Evolutionary conservation across 1,139 yeast species (phyloP), one percentile per base, ranked within the genome.

Genomic region (Candida freyschussii): DNA sequence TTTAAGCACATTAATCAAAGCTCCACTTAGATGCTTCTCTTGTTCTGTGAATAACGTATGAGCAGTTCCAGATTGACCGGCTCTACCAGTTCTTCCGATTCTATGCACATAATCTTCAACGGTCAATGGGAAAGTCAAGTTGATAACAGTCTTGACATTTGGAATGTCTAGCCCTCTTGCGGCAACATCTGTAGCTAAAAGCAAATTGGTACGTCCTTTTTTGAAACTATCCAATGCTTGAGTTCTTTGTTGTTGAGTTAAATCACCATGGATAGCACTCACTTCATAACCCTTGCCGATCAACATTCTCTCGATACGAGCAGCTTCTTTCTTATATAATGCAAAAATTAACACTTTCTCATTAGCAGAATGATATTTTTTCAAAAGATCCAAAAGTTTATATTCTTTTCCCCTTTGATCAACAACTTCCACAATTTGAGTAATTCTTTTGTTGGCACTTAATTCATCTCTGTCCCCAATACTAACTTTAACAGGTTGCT

Each of bases 131-230:
- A 91, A 91, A 4, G 98, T 91, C 60, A 93, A 69, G 60, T 91
- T 91, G 57, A 91, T 87, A 30, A 91, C 99, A 19, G 87, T 85
- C 60, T 89, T 91, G 46, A 91, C 99, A 50, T 93, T 86, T 32
- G 99, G 98, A 50, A 91, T 91, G 62, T 91, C 99, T 48, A 91
- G 72, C 43, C 99, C 99, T 66, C 99, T 77, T 21, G 98, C 98
- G 27, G 99, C 99, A 35, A 91, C 99, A 66, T 93, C 98, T 2
- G 99, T 91, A 22, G 99, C 99, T 50, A 91, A 70, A 56, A 91
- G 64, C 35, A 91, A 65, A 51, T 74, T 80, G 40, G 82, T 71
- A 33, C 71, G 71, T 26, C 98, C 98, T 20, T 70, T 59, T 62
- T 93, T 93, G 71, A 91, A 91, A 45, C 79, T 78, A 30, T 78